Evolutionary conservation across 768 basidiomycete genomes (phyloP), one percentile per base, ranked within the genome.

Genomic region (Auriscalpium microsporum): DNA sequence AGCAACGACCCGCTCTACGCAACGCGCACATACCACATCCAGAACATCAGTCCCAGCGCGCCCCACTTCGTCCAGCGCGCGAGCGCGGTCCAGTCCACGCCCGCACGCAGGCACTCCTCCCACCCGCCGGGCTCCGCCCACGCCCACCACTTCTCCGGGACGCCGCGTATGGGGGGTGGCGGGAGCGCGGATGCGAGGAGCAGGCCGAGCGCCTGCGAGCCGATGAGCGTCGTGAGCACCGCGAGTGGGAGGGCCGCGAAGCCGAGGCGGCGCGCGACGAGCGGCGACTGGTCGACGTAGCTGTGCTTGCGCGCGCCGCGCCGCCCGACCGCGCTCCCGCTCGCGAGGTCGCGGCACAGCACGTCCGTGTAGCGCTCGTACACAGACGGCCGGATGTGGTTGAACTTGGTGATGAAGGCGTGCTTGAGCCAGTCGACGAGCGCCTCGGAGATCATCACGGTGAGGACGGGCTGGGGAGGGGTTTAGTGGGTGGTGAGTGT

Each of bases 351-450:
- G 40, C 89, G 86, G 65, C 94, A 98, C 1, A 99, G 78, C 1
- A 99, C 92, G 63, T 99, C 96, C 3, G 86, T 90, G 68, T 92
- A 99, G 14, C 95, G 81, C 59, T 93, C 93, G 62, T 98, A 99
- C 2, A 97, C 92, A 0, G 87, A 88, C 0, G 94, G 92, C 0
- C 94, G 84, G 48, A 99, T 94, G 64, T 98, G 95, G 63, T 99
- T 99, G 75, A 98, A 98, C 69, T 99, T 99, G 50, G 94, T 95
- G 64, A 99, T 98, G 72, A 98, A 99, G 10, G 94, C 95, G 65
- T 99, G 96, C 68, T 99, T 99, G 50, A 98, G 77, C 95, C 95
- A 99, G 68, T 99, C 96, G 10, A 99, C 96, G 11, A 89, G 69
- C 79, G 91, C 88, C 69, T 99, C 96, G 2, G 93, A 95, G 4